Percentiles rank a stretch among this genome's conserved stretches.
Evolutionary conservation across 2,329 filamentous ascomycete genomes (phyloP).

Genomic region (Pyricularia grisea): DNA sequence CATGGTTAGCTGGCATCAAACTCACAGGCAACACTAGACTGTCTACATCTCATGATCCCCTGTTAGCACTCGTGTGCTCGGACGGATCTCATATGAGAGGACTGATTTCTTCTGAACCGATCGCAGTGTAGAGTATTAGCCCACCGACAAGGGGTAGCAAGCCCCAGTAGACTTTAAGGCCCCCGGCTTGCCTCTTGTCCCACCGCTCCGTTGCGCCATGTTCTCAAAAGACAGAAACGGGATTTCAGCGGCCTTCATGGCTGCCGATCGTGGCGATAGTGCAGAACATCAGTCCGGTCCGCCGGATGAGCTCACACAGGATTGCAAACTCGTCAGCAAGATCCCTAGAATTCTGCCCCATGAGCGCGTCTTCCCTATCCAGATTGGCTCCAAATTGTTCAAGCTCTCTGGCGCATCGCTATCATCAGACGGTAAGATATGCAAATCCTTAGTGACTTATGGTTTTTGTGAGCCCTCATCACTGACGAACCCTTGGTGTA

Average conservation of each 20-base stretch:
- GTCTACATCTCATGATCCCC: neutral
- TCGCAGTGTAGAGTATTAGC: neutral
- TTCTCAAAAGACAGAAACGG: neutral
- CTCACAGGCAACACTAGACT: neutral
- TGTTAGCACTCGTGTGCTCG: neutral
- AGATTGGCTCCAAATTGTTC: constrained; percentile 64
- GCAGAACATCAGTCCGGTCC: neutral
- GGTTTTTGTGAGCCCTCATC: constrained; percentile 4
- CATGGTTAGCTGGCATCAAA: neutral
- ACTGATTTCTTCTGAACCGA: neutral
- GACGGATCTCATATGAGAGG: neutral
- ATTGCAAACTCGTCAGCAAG: constrained; percentile 14
- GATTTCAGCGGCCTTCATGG: neutral
- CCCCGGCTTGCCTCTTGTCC: neutral
- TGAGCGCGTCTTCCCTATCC: constrained; percentile 65
- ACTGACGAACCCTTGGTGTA: constrained; percentile 22
- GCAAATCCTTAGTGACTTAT: neutral
- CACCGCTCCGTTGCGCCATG: neutral
- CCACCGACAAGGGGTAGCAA: neutral
- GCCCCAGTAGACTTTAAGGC: neutral
- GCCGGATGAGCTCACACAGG: neutral
- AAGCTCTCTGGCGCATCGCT: constrained; percentile 65
- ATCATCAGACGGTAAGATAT: constrained; percentile 57
- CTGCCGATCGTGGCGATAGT: neutral
- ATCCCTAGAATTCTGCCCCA: constrained; percentile 55